These are phyloP conservation scores for Collybia nuda DNA, from an alignment of 768 basidiomycete species.

Conservation along the genomic window DNA sequence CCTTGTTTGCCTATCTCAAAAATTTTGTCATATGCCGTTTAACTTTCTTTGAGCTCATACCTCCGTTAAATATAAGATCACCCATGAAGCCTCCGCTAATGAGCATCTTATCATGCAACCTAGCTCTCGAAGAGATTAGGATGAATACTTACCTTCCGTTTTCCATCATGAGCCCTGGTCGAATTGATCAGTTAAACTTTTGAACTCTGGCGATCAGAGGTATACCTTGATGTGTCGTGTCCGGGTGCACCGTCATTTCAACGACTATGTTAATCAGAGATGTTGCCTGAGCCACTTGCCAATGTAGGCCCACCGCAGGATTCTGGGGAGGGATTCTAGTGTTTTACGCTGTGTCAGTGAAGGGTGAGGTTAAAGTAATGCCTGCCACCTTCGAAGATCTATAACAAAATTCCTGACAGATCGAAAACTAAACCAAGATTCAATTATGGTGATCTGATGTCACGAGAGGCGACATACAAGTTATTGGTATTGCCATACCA, in stretches of 20 bases:
- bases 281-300: slow-evolving; percentile 83
- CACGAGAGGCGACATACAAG: slow-evolving; percentile 45
- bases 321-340: slow-evolving; percentile 50
- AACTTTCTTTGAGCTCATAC: no score
- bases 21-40: slow-evolving; percentile 48
- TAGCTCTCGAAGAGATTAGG: neutral
- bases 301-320: slow-evolving; percentile 71
- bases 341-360: no score
- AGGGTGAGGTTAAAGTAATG: no score
- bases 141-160: slow-evolving; percentile 60
- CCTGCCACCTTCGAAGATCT: slow-evolving; percentile 60
- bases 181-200: no score
- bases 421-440: slow-evolving; percentile 50
- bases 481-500: slow-evolving; percentile 67
- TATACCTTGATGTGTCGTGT: slow-evolving; percentile 75
- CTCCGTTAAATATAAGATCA: slow-evolving; percentile 54
- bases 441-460: neutral
- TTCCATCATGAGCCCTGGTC: slow-evolving; percentile 83
- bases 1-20: slow-evolving; percentile 37
- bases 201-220: no score
- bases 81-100: slow-evolving; percentile 53
- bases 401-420: slow-evolving; percentile 76
- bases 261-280: slow-evolving; percentile 72
- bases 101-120: neutral
- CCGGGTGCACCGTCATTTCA: slow-evolving; percentile 62